Conservation (phyloP, 176 grass and related monocot species). For the Oropetium thomaeum region DNA sequence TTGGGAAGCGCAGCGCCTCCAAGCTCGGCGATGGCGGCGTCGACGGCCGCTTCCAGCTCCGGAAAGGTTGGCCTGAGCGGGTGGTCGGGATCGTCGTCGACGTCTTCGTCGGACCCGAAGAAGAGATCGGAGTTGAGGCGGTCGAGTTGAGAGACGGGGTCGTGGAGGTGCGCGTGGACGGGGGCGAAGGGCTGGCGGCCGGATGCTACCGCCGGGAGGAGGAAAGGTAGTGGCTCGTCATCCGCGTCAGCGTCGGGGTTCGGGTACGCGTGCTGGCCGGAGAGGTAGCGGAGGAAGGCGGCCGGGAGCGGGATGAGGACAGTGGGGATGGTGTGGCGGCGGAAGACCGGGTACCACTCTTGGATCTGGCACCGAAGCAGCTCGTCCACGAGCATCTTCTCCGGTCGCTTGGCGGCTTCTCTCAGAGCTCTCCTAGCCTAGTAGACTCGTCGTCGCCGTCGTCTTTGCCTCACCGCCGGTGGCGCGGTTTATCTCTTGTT, state of each 20-base stretch:
- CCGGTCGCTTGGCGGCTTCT: not conserved
- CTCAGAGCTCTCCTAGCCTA: not conserved
- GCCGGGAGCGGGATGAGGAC: conserved; percentile 47
- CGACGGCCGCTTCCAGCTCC: conserved; percentile 66
- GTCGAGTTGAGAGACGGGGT: conserved; percentile 71
- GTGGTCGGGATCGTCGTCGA: conserved; percentile 15
- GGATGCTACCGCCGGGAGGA: conserved; percentile 46
- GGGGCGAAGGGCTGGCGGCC: conserved; percentile 48
- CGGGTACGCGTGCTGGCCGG: conserved; percentile 37
- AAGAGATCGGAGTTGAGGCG: conserved; percentile 30
- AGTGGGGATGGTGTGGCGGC: conserved; percentile 59
- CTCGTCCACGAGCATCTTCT: conserved; percentile 58
- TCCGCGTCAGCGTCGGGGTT: not conserved
- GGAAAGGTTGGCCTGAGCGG: conserved; percentile 56
- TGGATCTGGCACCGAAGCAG: conserved; percentile 62
- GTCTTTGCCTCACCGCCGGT: not conserved
- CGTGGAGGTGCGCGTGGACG: conserved; percentile 23
- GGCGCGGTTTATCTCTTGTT: not conserved
- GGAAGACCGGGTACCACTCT: conserved; percentile 69
- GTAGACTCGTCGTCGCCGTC: not conserved
- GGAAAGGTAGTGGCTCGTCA: conserved; percentile 32
- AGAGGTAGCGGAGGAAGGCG: conserved; percentile 70
- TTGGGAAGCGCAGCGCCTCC: conserved; percentile 71
- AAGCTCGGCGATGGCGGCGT: conserved; percentile 56
- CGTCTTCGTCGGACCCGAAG: conserved; percentile 27